phyloP scores from a whole-genome alignment of 176 grass and related monocot genomes.

The Tillandsia fasciculata region DNA sequence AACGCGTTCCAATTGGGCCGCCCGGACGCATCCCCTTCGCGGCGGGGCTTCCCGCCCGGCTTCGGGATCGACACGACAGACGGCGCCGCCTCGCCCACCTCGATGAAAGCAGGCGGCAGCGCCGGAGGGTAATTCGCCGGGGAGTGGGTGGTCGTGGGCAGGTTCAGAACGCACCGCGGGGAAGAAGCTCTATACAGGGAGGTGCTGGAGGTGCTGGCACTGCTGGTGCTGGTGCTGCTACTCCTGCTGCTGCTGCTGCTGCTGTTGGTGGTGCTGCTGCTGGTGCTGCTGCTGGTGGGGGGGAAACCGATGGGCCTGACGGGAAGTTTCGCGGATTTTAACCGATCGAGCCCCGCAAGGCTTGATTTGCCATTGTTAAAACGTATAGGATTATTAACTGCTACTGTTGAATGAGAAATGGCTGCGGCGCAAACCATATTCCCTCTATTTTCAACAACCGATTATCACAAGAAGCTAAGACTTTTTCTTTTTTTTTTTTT shows the following conservation, averaged over 20 bases:
- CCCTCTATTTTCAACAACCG: too few relatives aligned
- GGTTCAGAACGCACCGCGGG: constrained; percentile 5
- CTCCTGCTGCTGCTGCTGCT: too few relatives aligned
- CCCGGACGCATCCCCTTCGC: neutral
- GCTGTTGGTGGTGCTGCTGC: too few relatives aligned
- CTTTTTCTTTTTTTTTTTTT: too few relatives aligned
- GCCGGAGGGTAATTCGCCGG: neutral
- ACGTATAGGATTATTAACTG: neutral
- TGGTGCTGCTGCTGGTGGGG: too few relatives aligned
- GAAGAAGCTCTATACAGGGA: constrained; percentile 8
- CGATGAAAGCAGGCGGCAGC: neutral
- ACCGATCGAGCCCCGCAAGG: neutral
- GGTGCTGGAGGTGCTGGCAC: neutral
- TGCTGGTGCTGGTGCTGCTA: too few relatives aligned
- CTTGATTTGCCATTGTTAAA: neutral
- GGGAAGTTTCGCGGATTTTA: neutral
- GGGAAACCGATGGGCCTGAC: neutral
- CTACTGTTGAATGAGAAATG: too few relatives aligned
- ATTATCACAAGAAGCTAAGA: too few relatives aligned
- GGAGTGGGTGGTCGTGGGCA: constrained; percentile 1
- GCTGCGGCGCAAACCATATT: too few relatives aligned
- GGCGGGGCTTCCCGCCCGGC: neutral
- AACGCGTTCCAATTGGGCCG: constrained; percentile 24
- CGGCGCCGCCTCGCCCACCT: neutral
- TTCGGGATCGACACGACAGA: neutral